Evolutionary conservation across 768 basidiomycete genomes (phyloP).

Genomic region (Mycena capillaripes): DNA sequence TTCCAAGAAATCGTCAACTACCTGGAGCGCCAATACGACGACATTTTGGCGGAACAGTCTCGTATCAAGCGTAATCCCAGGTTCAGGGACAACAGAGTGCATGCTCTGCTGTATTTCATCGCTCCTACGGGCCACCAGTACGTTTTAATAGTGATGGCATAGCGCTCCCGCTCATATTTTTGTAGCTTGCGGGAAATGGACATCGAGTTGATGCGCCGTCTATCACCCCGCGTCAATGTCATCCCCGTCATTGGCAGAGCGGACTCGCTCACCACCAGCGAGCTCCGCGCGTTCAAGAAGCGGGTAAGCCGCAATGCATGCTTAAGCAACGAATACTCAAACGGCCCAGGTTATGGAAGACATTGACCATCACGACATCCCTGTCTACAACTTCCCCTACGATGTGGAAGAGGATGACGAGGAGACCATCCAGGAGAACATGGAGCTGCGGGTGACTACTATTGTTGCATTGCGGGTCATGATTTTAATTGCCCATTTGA

Average conservation of each 20-base stretch:
- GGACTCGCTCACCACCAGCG: conserved; percentile 86
- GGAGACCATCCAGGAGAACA: conserved; percentile 91
- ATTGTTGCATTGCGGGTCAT: background rate
- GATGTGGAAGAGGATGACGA: conserved; percentile 95
- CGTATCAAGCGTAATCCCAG: conserved; percentile 94
- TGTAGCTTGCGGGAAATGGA: conserved; percentile 88
- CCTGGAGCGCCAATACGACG: conserved; percentile 93
- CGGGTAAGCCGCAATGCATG: conserved; percentile 57
- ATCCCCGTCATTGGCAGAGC: conserved; percentile 93
- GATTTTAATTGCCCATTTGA: background rate
- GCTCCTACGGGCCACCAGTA: conserved; percentile 90
- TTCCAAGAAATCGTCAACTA: conserved; percentile 91
- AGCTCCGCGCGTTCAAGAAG: conserved; percentile 89
- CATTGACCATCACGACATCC: conserved; percentile 90
- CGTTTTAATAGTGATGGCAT: conserved; percentile 44
- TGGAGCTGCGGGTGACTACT: conserved; percentile 79
- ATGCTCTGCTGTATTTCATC: conserved; percentile 92
- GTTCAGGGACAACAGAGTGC: conserved; percentile 91
- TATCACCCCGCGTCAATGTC: conserved; percentile 93
- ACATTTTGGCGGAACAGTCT: conserved; percentile 89
- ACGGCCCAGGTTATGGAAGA: conserved; percentile 87
- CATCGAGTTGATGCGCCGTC: conserved; percentile 91
- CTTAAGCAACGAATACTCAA: conserved; percentile 8
- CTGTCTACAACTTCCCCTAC: conserved; percentile 95
- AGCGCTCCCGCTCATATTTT: conserved; percentile 5